Evolutionary conservation across 192 early-diverging fungal genomes (phyloP).

Genomic region (Coemansia pectinata): DNA sequence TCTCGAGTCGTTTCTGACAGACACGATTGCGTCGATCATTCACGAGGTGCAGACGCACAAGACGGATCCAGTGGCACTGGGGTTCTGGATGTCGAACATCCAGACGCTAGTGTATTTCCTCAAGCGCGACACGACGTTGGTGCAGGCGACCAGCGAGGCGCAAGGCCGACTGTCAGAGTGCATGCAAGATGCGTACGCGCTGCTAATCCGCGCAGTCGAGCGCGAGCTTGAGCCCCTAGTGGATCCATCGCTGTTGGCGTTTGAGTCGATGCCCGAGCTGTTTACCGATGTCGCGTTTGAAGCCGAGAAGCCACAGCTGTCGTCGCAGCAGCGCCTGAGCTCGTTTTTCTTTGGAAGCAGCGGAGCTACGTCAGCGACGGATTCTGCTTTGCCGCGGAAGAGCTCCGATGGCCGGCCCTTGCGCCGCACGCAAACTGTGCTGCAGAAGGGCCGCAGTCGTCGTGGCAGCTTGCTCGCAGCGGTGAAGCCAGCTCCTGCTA

Average conservation of each 20-base stretch:
- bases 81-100: constrained; percentile 87
- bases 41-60: constrained; percentile 51
- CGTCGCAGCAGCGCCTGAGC: constrained; percentile 34
- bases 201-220: constrained; percentile 66
- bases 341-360: constrained; percentile 49
- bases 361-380: constrained; percentile 10
- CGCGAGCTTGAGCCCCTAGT: constrained; percentile 66
- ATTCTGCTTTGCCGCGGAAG: constrained; percentile 10
- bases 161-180: constrained; percentile 84
- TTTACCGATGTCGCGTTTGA: constrained; percentile 53
- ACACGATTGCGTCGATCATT: constrained; percentile 60
- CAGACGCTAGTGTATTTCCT: constrained; percentile 83
- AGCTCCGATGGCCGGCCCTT: constrained; percentile 49
- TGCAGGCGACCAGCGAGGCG: constrained; percentile 65
- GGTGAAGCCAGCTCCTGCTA: neutral
- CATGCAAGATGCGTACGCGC: constrained; percentile 68
- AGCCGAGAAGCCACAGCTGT: constrained; percentile 24
- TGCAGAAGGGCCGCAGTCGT: constrained; percentile 35
- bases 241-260: constrained; percentile 67
- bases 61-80: constrained; percentile 62
- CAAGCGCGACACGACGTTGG: constrained; percentile 79
- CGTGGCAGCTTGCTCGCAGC: constrained; percentile 36
- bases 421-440: constrained; percentile 43
- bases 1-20: constrained; percentile 66
- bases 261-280: constrained; percentile 70